These are phyloP conservation scores for Leccinum pellstonianum DNA, from an alignment of 768 basidiomycete genomes.

Conservation along the genomic window DNA sequence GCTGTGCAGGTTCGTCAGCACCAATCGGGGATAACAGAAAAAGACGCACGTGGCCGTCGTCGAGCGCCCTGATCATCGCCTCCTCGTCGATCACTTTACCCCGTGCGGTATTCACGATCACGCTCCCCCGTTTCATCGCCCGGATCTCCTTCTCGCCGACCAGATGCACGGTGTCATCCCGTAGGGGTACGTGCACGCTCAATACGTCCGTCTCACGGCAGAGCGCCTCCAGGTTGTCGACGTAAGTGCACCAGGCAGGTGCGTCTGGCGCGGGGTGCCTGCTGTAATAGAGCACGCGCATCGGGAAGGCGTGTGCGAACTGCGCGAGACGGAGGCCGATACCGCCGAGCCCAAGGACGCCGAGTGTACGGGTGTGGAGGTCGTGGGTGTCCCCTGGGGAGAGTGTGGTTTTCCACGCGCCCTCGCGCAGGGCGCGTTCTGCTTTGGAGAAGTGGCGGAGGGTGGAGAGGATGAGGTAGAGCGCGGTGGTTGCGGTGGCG, in stretches of 20 bases:
- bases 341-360: slow-evolving; percentile 74
- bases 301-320: slow-evolving; percentile 76
- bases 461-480: slow-evolving; percentile 79
- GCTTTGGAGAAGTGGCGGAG: slow-evolving; percentile 69
- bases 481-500: slow-evolving; percentile 84
- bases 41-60: slow-evolving; percentile 78
- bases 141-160: slow-evolving; percentile 77
- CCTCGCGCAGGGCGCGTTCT: slow-evolving; percentile 50
- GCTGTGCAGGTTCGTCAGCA: not conserved
- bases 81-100: slow-evolving; percentile 89
- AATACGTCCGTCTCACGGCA: slow-evolving; percentile 75
- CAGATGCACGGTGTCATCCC: slow-evolving; percentile 66
- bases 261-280: slow-evolving; percentile 55
- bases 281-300: slow-evolving; percentile 85
- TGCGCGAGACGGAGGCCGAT: slow-evolving; percentile 72
- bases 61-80: slow-evolving; percentile 80
- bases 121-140: slow-evolving; percentile 70
- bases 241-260: slow-evolving; percentile 78
- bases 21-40: not conserved
- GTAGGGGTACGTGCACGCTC: slow-evolving; percentile 82
- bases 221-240: slow-evolving; percentile 61
- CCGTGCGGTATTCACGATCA: slow-evolving; percentile 87
- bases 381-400: slow-evolving; percentile 55
- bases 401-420: slow-evolving; percentile 60
- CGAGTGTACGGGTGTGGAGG: slow-evolving; percentile 65